Conservation (phyloP, 2,329 filamentous ascomycete genomes). For the Colletotrichum sp. region DNA sequence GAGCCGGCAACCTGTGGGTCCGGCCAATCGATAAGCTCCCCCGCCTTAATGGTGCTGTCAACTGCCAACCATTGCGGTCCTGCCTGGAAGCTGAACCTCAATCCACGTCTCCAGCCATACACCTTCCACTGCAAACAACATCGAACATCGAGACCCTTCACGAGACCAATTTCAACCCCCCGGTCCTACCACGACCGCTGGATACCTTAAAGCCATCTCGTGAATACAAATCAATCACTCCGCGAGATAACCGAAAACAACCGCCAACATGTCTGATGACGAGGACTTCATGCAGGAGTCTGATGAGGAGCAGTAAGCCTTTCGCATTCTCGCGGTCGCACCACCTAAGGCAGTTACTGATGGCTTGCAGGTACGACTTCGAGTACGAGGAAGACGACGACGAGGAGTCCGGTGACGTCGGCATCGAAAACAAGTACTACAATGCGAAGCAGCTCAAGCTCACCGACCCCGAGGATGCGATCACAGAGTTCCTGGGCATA, state of each 20-base stretch:
- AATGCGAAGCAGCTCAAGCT: slow-evolving; percentile 97
- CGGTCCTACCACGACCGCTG: background rate
- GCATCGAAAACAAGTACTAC: slow-evolving; percentile 99
- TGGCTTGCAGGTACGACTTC: slow-evolving; percentile 76
- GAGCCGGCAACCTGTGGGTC: background rate
- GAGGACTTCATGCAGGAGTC: slow-evolving; percentile 56
- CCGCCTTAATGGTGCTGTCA: slow-evolving; percentile 5
- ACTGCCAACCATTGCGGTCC: background rate
- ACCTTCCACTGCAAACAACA: background rate
- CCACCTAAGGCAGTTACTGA: slow-evolving; percentile 11
- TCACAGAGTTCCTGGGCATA: slow-evolving; percentile 91
- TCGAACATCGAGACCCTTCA: background rate
- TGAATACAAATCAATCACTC: background rate
- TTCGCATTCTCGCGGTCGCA: background rate
- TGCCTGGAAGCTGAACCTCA: background rate
- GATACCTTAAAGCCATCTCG: background rate
- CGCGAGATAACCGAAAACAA: background rate
- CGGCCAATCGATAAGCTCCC: slow-evolving; percentile 23
- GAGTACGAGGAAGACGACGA: slow-evolving; percentile 96
- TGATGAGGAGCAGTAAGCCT: slow-evolving; percentile 48
- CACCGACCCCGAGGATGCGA: slow-evolving; percentile 84
- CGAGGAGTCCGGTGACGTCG: slow-evolving; percentile 85
- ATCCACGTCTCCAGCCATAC: background rate
- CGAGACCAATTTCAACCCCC: background rate
- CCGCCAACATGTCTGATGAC: slow-evolving; percentile 54